Conservation (phyloP, 768 basidiomycete species). For the Cystofilobasidium capitatum region DNA sequence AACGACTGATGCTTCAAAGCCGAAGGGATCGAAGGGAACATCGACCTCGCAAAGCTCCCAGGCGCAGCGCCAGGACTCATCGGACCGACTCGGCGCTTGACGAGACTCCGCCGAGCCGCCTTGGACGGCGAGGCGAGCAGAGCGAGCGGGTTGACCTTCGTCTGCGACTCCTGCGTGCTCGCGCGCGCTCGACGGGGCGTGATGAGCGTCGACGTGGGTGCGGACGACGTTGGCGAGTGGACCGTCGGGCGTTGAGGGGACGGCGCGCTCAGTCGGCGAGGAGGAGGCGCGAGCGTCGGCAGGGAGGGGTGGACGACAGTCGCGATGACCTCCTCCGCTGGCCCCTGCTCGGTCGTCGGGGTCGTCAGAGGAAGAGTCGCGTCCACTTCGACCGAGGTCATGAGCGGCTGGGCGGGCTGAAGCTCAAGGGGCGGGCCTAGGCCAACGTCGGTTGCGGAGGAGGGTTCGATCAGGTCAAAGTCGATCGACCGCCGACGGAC, state of each 20-base stretch:
- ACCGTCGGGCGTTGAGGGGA: background rate
- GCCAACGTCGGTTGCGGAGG: background rate
- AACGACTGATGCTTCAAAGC: slow-evolving; percentile 10
- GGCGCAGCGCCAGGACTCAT: background rate
- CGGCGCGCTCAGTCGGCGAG: background rate
- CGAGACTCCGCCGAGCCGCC: background rate
- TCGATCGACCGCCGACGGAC: background rate
- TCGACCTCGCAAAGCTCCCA: background rate
- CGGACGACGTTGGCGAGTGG: background rate
- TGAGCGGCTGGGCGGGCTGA: background rate
- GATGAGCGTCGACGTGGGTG: background rate
- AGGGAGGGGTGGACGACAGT: background rate
- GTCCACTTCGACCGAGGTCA: too few species aligned
- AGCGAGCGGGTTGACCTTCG: background rate
- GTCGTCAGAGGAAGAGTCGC: too few species aligned
- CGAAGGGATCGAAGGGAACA: background rate
- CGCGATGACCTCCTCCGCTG: too few species aligned
- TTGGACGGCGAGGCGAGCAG: background rate
- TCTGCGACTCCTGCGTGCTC: background rate
- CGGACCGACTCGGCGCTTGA: background rate
- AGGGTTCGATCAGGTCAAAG: background rate
- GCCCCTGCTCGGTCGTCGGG: too few species aligned
- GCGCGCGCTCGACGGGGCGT: background rate
- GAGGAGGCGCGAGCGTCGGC: background rate
- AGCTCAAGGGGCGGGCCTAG: background rate